These are phyloP conservation scores for Paraurostyla sp. DNA, from an alignment of 73 alveolate species.

Conservation along the genomic window DNA sequence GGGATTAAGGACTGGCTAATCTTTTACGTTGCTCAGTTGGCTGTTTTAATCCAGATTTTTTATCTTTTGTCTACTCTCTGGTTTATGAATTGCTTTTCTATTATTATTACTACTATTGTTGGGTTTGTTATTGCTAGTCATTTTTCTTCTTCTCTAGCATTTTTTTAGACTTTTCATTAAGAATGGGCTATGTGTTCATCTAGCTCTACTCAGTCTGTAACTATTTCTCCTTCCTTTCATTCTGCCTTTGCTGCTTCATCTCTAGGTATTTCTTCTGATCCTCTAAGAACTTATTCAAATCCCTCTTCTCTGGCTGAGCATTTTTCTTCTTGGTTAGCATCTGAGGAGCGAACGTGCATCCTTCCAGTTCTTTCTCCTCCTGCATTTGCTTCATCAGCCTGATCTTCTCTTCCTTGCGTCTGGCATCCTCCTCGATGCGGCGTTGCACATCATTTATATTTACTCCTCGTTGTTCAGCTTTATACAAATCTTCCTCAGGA, in stretches of 20 bases:
- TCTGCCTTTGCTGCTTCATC: not conserved
- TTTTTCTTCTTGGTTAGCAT: slow-evolving; percentile 49
- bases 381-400: not conserved
- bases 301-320: slow-evolving; percentile 53
- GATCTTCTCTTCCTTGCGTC: slow-evolving; percentile 50
- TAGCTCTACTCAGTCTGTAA: not conserved
- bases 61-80: not conserved
- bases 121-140: not conserved
- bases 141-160: slow-evolving; percentile 36
- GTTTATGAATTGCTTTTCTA: not conserved
- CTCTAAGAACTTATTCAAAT: slow-evolving; percentile 65
- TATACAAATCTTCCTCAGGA: slow-evolving; percentile 52
- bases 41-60: too few relatives aligned
- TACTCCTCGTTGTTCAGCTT: slow-evolving; percentile 17
- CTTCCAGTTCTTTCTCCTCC: slow-evolving; percentile 61
- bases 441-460: slow-evolving; percentile 13
- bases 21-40: too few relatives aligned
- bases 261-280: slow-evolving; percentile 61
- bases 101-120: not conserved
- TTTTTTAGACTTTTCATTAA: slow-evolving; percentile 39
- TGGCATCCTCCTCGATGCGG: slow-evolving; percentile 12
- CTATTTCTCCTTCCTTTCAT: slow-evolving; percentile 18
- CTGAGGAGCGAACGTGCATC: slow-evolving; percentile 67
- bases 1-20: slow-evolving; percentile 21
- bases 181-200: not conserved